Evolutionary conservation across 192 early-diverging fungal genomes (phyloP).

Genomic region (Rhizophagus sp.): DNA sequence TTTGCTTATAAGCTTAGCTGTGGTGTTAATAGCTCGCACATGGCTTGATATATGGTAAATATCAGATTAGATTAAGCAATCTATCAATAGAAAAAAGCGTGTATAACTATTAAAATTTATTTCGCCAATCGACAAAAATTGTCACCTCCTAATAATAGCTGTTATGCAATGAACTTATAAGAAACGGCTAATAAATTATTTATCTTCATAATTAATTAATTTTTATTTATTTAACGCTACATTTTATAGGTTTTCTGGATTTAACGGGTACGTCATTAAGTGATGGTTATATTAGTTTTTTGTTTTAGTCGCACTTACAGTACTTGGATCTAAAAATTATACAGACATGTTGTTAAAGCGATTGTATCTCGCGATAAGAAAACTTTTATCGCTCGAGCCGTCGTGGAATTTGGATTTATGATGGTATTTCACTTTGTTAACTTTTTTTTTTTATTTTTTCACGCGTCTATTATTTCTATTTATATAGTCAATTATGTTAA

Average conservation of each 20-base stretch:
- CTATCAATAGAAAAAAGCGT: neutral
- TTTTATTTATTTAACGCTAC: neutral
- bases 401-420: constrained; percentile 68
- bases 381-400: constrained; percentile 59
- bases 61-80: neutral
- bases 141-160: no score
- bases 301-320: neutral
- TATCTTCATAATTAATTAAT: no score
- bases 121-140: no score
- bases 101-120: neutral
- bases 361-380: constrained; percentile 67
- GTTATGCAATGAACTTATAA: no score
- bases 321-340: neutral
- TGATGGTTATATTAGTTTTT: neutral
- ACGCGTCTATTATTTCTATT: no score
- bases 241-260: constrained; percentile 49
- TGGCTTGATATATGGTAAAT: constrained; percentile 59
- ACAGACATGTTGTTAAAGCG: constrained; percentile 75
- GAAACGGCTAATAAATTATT: no score
- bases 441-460: neutral
- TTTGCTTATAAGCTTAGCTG: constrained; percentile 47
- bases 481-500: neutral
- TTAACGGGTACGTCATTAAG: constrained; percentile 43
- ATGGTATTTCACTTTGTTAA: constrained; percentile 42
- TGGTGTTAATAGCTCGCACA: constrained; percentile 59